Evolutionary conservation across 1,139 yeast species (phyloP), one percentile per base, ranked within the genome.

Genomic region (Debaryomycetaceae sp.): DNA sequence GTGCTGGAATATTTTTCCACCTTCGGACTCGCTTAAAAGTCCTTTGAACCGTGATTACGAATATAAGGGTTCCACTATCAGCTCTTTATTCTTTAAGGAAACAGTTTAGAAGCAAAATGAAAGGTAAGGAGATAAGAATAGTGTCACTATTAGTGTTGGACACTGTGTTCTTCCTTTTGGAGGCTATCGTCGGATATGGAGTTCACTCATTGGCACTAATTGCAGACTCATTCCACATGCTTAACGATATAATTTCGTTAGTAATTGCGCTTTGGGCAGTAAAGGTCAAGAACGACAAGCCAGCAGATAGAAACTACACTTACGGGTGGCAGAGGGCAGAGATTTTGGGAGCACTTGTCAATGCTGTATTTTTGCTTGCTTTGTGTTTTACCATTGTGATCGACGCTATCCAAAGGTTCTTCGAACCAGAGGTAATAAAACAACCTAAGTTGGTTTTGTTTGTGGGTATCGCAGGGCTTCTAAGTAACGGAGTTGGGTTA

Each of bases 261-360:
- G 52, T 91, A 17, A 92, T 92, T 41, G 98, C 98, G 0, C 70
- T 91, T 30, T 92, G 98, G 98, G 98, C 98, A 0, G 98, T 92
- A 18, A 78, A 79, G 48, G 96, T 89, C 17, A 89, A 96, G 43
- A 85, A 85, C 55, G 81, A 79, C 37, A 78, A 83, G 55, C 82
- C 85, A 16, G 95, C 96, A 1, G 95, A 88, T 60, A 86, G 92
- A 4, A 81, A 80, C 46, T 91, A 87, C 63, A 91, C 97, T 4
- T 91, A 91, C 55, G 98, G 97, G 9, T 87, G 96, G 95, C 95
- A 87, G 65, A 75, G 97, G 56, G 98, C 97, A 5, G 98, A 87
- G 65, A 91, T 89, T 48, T 75, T 88, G 52, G 96, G 96, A 45
- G 98, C 98, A 4, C 73, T 92, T 45, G 78, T 92, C 51, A 92